A percentile compares a stretch with the other conserved stretches of the same genome.
phyloP scores from a whole-genome alignment of 2,329 filamentous ascomycete genomes.

The Colletotrichum cereale region DNA sequence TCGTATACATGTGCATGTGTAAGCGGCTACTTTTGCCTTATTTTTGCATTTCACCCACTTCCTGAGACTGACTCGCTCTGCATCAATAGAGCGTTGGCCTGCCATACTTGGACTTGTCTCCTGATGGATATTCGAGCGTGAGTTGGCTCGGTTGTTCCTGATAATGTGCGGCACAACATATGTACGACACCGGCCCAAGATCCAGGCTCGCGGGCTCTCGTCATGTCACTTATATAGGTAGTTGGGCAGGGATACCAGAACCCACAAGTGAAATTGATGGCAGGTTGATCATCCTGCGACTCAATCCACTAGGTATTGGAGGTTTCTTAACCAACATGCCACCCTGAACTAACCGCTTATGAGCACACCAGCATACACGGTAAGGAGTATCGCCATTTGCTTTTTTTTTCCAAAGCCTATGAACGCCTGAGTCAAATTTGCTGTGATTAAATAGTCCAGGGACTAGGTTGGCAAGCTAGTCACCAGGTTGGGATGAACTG shows the following conservation, averaged over 20 bases:
- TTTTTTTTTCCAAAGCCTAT: neutral
- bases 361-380: neutral
- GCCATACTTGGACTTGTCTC: neutral
- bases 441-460: constrained; percentile 3
- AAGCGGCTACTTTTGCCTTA: no score
- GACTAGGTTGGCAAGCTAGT: neutral
- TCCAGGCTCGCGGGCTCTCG: constrained; percentile 12
- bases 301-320: neutral
- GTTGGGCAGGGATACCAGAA: neutral
- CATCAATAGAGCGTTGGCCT: neutral
- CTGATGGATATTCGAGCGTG: neutral
- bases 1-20: no score
- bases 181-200: constrained; percentile 23
- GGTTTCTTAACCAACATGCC: constrained; percentile 13
- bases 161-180: constrained; percentile 16
- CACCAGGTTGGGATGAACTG: constrained; percentile 35
- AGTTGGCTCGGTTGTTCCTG: constrained; percentile 6
- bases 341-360: neutral
- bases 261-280: constrained; percentile 21
- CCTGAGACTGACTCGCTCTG: neutral
- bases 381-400: neutral
- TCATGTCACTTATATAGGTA: neutral
- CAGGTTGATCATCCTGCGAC: neutral
- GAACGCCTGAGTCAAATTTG: neutral
- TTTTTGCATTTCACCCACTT: neutral